These are phyloP conservation scores for Lophiostoma macrostomum DNA, from an alignment of 495 filamentous ascomycete species.

Conservation along the genomic window DNA sequence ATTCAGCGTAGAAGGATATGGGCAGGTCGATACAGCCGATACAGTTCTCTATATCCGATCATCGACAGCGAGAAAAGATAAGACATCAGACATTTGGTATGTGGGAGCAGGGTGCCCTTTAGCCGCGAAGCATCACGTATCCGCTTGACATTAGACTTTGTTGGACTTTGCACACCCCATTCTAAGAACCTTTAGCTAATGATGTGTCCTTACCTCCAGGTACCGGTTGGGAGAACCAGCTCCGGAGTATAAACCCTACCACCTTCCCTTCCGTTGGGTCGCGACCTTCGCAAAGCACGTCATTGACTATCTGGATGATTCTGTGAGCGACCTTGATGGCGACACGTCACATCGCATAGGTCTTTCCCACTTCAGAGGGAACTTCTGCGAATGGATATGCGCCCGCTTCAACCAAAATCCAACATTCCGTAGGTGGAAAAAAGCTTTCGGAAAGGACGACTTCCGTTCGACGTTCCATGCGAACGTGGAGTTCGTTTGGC, in stretches of 20 bases:
- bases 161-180: too few relatives aligned
- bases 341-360: conserved; percentile 36
- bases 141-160: too few relatives aligned
- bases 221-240: conserved; percentile 58
- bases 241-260: conserved; percentile 56
- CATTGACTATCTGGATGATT: conserved; percentile 51
- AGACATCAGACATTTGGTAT: too few relatives aligned
- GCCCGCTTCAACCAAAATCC: conserved; percentile 40
- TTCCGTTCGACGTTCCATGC: conserved; percentile 55
- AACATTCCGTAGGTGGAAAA: conserved; percentile 51
- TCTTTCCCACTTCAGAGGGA: conserved; percentile 51
- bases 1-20: too few relatives aligned
- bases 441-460: conserved; percentile 47
- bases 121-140: too few relatives aligned
- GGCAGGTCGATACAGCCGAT: too few relatives aligned
- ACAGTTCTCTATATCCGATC: too few relatives aligned
- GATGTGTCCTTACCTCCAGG: too few relatives aligned
- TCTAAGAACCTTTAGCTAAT: too few relatives aligned
- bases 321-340: conserved; percentile 34
- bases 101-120: too few relatives aligned
- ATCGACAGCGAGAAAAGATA: too few relatives aligned
- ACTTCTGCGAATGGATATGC: conserved; percentile 56
- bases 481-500: conserved; percentile 61
- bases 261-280: conserved; percentile 62
- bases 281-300: conserved; percentile 65